Percentiles rank a stretch among this genome's conserved stretches.
Evolutionary conservation across 2,329 filamentous ascomycete genomes (phyloP).

Genomic region (Exophiala sp.): DNA sequence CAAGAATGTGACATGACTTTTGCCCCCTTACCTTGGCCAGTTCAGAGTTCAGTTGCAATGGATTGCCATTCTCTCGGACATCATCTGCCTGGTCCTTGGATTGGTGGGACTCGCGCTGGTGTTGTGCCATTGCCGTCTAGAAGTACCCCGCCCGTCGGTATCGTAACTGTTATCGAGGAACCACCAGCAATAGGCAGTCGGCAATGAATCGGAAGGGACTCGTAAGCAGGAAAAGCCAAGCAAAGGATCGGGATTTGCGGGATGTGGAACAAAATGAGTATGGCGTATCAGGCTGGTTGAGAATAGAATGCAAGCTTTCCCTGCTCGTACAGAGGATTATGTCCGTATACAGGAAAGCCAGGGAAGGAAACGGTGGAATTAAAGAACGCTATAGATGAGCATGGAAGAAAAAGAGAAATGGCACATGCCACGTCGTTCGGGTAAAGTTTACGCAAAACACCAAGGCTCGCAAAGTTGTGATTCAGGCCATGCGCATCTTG

Average conservation of each 20-base stretch:
- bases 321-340: no score
- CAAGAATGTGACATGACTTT: not conserved
- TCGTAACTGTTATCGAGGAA: no score
- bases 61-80: constrained; percentile 10
- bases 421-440: not conserved
- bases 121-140: constrained; percentile 13
- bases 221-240: no score
- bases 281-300: no score
- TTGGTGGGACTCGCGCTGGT: constrained; percentile 6
- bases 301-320: no score
- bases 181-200: no score
- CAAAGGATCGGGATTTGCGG: no score
- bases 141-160: no score
- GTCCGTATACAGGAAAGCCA: no score
- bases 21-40: constrained; percentile 25
- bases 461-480: not conserved
- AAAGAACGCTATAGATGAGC: not conserved
- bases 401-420: not conserved
- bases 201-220: no score
- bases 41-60: constrained; percentile 23
- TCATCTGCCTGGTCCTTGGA: constrained; percentile 8
- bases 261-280: no score
- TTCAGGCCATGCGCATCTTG: not conserved
- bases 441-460: not conserved
- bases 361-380: not conserved